Conservation (phyloP, 2,329 filamentous ascomycete species). For the Penicillium sumatraense region DNA sequence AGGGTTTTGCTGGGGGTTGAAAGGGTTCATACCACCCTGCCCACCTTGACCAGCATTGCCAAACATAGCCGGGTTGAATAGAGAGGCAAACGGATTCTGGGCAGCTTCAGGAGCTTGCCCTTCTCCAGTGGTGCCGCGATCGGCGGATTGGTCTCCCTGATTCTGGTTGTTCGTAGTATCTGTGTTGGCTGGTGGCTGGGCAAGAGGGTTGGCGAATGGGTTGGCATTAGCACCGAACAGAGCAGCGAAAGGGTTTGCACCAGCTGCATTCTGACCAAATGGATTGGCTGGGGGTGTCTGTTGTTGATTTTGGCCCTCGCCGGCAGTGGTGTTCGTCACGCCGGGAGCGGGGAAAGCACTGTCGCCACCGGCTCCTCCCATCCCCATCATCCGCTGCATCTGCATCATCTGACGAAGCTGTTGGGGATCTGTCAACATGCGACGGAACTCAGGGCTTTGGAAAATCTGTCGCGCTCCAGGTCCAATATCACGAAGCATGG, state of each 20-base stretch:
- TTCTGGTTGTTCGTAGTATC: conserved; percentile 34
- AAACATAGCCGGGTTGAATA: conserved; percentile 59
- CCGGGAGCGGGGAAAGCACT: conserved; percentile 84
- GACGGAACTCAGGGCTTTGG: conserved; percentile 82
- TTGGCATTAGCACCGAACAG: conserved; percentile 54
- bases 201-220: conserved; percentile 26
- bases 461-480: conserved; percentile 82
- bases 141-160: conserved; percentile 34
- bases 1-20: conserved; percentile 55
- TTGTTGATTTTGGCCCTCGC: conserved; percentile 48
- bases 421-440: conserved; percentile 91
- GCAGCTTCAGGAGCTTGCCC: conserved; percentile 46
- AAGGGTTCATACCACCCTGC: conserved; percentile 49
- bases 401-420: conserved; percentile 80
- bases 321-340: conserved; percentile 81
- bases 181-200: conserved; percentile 37
- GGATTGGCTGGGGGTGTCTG: conserved; percentile 34
- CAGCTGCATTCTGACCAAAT: conserved; percentile 23
- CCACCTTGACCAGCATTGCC: conserved; percentile 42
- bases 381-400: conserved; percentile 70
- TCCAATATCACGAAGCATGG: conserved; percentile 72
- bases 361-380: conserved; percentile 56
- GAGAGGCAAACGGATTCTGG: conserved; percentile 69
- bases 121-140: conserved; percentile 34
- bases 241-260: conserved; percentile 62